phyloP scores from a whole-genome alignment of 805 yeast genomes.

The Saturnispora sanitii region DNA sequence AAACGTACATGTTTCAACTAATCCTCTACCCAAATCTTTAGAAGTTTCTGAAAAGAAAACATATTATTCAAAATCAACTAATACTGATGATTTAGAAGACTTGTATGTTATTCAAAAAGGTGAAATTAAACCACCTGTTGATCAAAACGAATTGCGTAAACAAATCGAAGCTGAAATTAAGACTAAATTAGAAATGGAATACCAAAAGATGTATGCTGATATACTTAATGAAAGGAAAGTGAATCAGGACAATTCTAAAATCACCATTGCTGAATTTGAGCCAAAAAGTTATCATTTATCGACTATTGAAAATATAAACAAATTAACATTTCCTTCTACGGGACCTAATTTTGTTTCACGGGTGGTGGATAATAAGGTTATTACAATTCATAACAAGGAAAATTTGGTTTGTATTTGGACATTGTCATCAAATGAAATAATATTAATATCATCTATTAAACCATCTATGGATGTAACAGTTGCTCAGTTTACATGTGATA shows the following conservation, averaged over 20 bases:
- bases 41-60: neutral
- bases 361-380: neutral
- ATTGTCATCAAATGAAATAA: slow-evolving; percentile 18
- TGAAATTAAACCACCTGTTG: slow-evolving; percentile 1
- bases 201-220: slow-evolving; percentile 6
- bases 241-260: slow-evolving; percentile 8
- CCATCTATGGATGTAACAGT: slow-evolving; percentile 32
- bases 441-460: slow-evolving; percentile 18
- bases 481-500: slow-evolving; percentile 30
- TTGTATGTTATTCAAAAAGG: neutral
- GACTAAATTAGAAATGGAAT: slow-evolving; percentile 3
- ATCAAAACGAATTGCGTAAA: slow-evolving; percentile 9
- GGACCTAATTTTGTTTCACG: slow-evolving; percentile 5
- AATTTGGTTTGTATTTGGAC: slow-evolving; percentile 10
- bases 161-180: slow-evolving; percentile 2
- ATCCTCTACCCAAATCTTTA: neutral
- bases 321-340: slow-evolving; percentile 4
- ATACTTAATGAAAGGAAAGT: slow-evolving; percentile 3
- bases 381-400: slow-evolving; percentile 10
- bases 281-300: slow-evolving; percentile 3
- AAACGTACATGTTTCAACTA: neutral
- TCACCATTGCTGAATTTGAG: slow-evolving; percentile 5
- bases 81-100: slow-evolving; percentile 7
- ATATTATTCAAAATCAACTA: slow-evolving; percentile 4
- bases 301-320: slow-evolving; percentile 2